Evolutionary conservation across 1,284 basidiomycete genomes (phyloP).

Genomic region (Trichosporon faecale): DNA sequence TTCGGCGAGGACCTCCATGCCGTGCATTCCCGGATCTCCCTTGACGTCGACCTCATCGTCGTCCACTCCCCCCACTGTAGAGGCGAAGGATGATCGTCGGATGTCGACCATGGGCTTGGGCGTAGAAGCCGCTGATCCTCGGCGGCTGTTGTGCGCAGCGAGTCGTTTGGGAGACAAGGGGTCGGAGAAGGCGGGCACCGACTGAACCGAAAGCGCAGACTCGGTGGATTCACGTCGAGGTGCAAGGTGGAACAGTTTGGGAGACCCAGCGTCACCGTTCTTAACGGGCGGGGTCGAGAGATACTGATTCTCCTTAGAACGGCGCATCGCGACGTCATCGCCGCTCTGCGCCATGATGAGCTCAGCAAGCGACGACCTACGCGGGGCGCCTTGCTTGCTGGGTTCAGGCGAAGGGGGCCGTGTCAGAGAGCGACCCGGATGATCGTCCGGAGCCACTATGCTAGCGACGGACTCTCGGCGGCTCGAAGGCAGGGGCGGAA

Average conservation of each 20-base stretch:
- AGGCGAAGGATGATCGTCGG: not conserved
- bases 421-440: conserved; percentile 23
- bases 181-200: not conserved
- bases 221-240: conserved; percentile 36
- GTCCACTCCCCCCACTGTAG: conserved; percentile 10
- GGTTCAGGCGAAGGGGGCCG: conserved; percentile 34
- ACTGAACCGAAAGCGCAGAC: conserved; percentile 21
- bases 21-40: conserved; percentile 36
- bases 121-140: not conserved
- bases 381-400: conserved; percentile 9
- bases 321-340: conserved; percentile 33
- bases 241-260: conserved; percentile 10
- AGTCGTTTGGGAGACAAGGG: not conserved
- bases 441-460: conserved; percentile 6
- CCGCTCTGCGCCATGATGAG: conserved; percentile 43
- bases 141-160: conserved; percentile 2
- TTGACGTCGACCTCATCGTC: conserved; percentile 27
- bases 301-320: conserved; percentile 7
- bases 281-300: not conserved
- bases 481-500: conserved; percentile 10
- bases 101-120: conserved; percentile 6
- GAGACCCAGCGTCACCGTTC: conserved; percentile 6
- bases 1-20: conserved; percentile 48
- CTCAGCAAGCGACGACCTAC: conserved; percentile 42
- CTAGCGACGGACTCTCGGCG: not conserved